A percentile compares a stretch with the other conserved stretches of the same genome.
Conservation (phyloP, 306 rosid genomes). For the Quercus dentata region DNA sequence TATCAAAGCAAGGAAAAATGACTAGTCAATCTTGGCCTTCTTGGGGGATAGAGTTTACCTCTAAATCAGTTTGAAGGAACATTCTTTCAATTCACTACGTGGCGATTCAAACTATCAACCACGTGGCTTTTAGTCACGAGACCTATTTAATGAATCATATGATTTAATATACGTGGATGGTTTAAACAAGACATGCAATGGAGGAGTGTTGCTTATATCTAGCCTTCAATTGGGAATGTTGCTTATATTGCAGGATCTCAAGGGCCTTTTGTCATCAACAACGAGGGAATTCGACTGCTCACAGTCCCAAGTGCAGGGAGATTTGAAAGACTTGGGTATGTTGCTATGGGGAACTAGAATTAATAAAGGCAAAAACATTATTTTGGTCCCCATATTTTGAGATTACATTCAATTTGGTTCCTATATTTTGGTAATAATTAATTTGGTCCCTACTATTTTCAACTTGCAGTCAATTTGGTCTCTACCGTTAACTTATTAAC, state of each 20-base stretch:
- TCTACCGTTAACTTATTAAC: too few relatives aligned
- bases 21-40: neutral
- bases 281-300: constrained; percentile 61
- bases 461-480: too few relatives aligned
- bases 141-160: too few relatives aligned
- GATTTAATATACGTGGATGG: too few relatives aligned
- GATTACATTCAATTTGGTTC: neutral
- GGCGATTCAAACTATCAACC: too few relatives aligned
- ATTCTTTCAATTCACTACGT: too few relatives aligned
- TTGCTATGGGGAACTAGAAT: neutral
- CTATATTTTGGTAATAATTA: neutral
- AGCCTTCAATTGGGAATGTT: neutral
- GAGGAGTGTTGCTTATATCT: neutral
- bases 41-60: too few relatives aligned
- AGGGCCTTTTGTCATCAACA: constrained; percentile 53
- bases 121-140: too few relatives aligned
- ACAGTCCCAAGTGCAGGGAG: constrained; percentile 56
- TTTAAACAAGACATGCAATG: neutral
- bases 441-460: too few relatives aligned
- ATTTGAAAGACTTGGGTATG: constrained; percentile 67
- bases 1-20: neutral
- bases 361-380: neutral
- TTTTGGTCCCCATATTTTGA: too few relatives aligned
- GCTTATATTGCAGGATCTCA: constrained; percentile 55
- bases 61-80: too few relatives aligned